A percentile compares a stretch with the other conserved stretches of the same genome.
These are phyloP conservation scores for Tilletia setariae DNA, from an alignment of 1,284 basidiomycete species.

Conservation along the genomic window DNA sequence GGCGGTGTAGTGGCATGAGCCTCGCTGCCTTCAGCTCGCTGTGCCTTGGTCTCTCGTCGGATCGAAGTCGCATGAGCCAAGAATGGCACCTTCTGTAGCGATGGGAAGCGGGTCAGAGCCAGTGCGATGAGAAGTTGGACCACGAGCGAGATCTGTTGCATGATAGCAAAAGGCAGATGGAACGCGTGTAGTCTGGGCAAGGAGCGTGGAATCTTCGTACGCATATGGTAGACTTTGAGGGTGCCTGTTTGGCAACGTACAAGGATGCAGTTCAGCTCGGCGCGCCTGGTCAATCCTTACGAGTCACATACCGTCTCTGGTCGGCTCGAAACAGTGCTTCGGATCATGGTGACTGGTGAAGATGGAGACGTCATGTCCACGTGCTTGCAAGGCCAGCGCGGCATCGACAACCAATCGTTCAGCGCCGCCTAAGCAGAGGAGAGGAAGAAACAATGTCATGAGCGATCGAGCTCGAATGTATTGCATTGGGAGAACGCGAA, in stretches of 20 bases:
- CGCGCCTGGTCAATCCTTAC: background rate
- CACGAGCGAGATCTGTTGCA: conserved; percentile 75
- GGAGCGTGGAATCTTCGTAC: conserved; percentile 72
- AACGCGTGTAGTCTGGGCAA: conserved; percentile 65
- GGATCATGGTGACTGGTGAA: conserved; percentile 92
- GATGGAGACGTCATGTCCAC: conserved; percentile 83
- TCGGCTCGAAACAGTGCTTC: conserved; percentile 53
- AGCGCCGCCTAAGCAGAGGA: conserved; percentile 69
- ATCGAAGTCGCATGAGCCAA: conserved; percentile 1
- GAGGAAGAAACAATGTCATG: background rate
- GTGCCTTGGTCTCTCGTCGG: background rate
- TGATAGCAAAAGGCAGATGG: conserved; percentile 83
- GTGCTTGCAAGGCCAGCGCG: conserved; percentile 76
- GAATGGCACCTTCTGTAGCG: background rate
- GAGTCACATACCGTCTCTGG: conserved; percentile 34
- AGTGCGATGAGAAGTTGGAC: conserved; percentile 44
- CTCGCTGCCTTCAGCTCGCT: conserved; percentile 25
- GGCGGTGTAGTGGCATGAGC: conserved; percentile 39
- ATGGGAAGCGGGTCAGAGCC: conserved; percentile 49
- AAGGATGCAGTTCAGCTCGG: background rate
- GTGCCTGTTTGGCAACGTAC: conserved; percentile 64
- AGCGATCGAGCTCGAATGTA: background rate
- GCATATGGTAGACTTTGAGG: conserved; percentile 73
- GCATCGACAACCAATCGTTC: conserved; percentile 95
- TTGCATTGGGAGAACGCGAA: background rate